Evolutionary conservation across 1,139 yeast genomes (phyloP).

Genomic region (Blastobotrys apis): DNA sequence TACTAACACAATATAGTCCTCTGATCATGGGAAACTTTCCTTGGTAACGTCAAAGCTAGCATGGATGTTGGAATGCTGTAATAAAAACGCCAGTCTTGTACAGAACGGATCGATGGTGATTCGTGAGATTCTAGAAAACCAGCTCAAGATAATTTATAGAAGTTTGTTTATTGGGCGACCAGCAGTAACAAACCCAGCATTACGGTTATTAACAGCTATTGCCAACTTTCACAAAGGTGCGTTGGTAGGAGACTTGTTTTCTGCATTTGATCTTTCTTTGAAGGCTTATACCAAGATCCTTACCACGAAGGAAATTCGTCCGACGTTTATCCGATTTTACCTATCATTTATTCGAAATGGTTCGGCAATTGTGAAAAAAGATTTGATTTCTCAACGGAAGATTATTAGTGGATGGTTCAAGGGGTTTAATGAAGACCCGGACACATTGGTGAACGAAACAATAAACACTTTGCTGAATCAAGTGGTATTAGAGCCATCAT

Average conservation of each 20-base stretch:
- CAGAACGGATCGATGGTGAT: conserved; percentile 41
- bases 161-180: conserved; percentile 59
- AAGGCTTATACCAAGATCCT: conserved; percentile 60
- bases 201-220: conserved; percentile 52
- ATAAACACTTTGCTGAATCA: conserved; percentile 47
- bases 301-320: conserved; percentile 47
- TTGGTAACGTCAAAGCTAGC: conserved; percentile 21
- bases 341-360: conserved; percentile 47
- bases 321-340: conserved; percentile 59
- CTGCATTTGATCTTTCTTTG: conserved; percentile 63
- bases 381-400: conserved; percentile 52
- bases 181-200: conserved; percentile 55
- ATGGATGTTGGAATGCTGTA: conserved; percentile 19
- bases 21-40: background rate
- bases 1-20: conserved; percentile 1
- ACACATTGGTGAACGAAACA: conserved; percentile 41
- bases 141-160: conserved; percentile 63
- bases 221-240: conserved; percentile 48
- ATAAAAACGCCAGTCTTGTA: conserved; percentile 18
- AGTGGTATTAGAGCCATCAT: conserved; percentile 56
- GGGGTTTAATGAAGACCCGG: conserved; percentile 52
- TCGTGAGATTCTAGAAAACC: conserved; percentile 48
- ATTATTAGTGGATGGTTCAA: conserved; percentile 67
- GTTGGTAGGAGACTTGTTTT: conserved; percentile 53
- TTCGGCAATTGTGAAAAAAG: conserved; percentile 55